Evolutionary conservation across 306 rosid species (phyloP).

Genomic region (Quercus cerris): DNA sequence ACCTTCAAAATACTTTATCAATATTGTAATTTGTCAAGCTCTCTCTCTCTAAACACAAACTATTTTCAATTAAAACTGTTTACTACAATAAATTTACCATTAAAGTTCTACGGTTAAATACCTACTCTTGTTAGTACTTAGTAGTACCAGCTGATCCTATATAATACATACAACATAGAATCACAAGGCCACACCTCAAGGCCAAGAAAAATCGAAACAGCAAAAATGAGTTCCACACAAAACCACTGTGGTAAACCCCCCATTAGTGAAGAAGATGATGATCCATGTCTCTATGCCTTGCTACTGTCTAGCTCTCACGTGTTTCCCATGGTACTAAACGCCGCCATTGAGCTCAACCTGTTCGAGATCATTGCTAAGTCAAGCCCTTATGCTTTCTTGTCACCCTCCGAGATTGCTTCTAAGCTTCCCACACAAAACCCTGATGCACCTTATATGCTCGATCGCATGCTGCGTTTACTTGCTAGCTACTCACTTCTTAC

Average conservation of each 20-base stretch:
- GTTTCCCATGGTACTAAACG: conserved; percentile 4
- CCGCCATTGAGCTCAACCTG: conserved; percentile 31
- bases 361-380: conserved; percentile 23
- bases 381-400: conserved; percentile 3
- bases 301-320: background rate
- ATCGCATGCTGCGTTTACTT: conserved; percentile 27
- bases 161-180: too few relatives aligned
- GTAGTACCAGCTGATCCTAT: too few relatives aligned
- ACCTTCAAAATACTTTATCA: too few relatives aligned
- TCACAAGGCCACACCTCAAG: background rate
- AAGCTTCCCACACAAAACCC: background rate
- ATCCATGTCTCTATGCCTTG: conserved; percentile 13
- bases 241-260: background rate
- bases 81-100: too few relatives aligned
- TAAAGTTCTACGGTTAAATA: too few relatives aligned
- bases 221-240: background rate
- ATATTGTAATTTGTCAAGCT: too few relatives aligned
- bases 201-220: background rate
- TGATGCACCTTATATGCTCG: conserved; percentile 5
- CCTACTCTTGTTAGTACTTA: too few relatives aligned
- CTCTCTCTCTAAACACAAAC: too few relatives aligned
- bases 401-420: conserved; percentile 24
- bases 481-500: conserved; percentile 14
- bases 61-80: too few relatives aligned
- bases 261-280: conserved; percentile 1